Percentiles rank a stretch among this genome's conserved stretches.
phyloP scores from a whole-genome alignment of 2,329 filamentous ascomycete genomes.

The Talaromyces marneffei region DNA sequence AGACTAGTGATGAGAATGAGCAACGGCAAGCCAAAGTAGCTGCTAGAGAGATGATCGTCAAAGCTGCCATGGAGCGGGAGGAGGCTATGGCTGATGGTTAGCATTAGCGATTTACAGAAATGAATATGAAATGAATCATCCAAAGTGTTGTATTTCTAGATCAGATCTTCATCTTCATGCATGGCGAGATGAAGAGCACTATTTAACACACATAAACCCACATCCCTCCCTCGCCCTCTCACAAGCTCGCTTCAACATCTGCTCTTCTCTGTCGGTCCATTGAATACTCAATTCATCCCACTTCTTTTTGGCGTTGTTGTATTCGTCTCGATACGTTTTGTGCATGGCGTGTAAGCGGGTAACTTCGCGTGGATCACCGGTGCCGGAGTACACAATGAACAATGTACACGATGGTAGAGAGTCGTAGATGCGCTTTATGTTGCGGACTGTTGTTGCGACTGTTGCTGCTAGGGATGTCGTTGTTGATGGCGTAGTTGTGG shows the following conservation, averaged over 20 bases:
- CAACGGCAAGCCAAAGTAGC: constrained; percentile 29
- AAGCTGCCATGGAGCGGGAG: constrained; percentile 35
- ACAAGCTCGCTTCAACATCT: constrained; percentile 52
- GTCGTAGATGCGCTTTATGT: constrained; percentile 50
- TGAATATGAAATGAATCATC: not conserved
- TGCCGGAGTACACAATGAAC: constrained; percentile 60
- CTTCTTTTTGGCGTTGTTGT: constrained; percentile 49
- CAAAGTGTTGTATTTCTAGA: not conserved
- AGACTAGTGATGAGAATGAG: constrained; percentile 9
- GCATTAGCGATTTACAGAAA: constrained; percentile 3
- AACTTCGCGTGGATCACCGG: constrained; percentile 55
- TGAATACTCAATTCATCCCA: constrained; percentile 59
- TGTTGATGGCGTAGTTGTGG: not conserved
- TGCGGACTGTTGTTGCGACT: constrained; percentile 46
- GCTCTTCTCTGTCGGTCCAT: constrained; percentile 61
- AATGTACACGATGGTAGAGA: constrained; percentile 54
- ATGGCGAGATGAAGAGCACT: constrained; percentile 14
- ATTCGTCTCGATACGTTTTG: constrained; percentile 52
- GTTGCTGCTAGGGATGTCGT: constrained; percentile 38
- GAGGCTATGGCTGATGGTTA: constrained; percentile 31
- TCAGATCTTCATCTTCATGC: not conserved
- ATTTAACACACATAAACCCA: constrained; percentile 56
- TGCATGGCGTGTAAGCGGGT: constrained; percentile 52
- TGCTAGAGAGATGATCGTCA: constrained; percentile 30
- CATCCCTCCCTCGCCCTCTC: constrained; percentile 53